These are phyloP conservation scores for Zalaria obscura DNA, from an alignment of 2,329 filamentous ascomycete genomes.

Conservation along the genomic window DNA sequence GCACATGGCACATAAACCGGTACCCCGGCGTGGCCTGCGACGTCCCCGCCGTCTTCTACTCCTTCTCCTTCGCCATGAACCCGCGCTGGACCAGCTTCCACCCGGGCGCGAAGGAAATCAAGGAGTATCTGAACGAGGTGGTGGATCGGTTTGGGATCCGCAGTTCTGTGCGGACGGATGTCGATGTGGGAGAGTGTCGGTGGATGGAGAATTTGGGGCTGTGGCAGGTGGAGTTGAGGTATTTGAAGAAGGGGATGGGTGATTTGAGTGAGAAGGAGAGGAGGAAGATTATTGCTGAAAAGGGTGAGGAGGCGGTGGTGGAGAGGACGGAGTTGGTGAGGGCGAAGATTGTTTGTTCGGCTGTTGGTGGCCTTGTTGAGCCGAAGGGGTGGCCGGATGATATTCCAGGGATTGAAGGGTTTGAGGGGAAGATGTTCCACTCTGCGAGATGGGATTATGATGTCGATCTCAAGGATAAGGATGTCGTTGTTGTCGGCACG, in stretches of 20 bases:
- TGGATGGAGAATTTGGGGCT: constrained; percentile 40
- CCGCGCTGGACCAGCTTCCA: constrained; percentile 35
- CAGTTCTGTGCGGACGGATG: constrained; percentile 37
- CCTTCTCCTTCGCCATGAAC: constrained; percentile 41
- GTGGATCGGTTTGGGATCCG: constrained; percentile 17
- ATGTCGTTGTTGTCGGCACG: constrained; percentile 5
- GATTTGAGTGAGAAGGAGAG: constrained; percentile 37
- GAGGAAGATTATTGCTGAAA: constrained; percentile 25
- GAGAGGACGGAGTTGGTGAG: constrained; percentile 36
- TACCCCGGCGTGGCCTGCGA: constrained; percentile 43
- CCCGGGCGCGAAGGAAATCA: constrained; percentile 35
- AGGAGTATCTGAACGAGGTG: constrained; percentile 28
- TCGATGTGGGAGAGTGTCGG: constrained; percentile 37
- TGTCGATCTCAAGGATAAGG: constrained; percentile 3
- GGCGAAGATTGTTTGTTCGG: constrained; percentile 40
- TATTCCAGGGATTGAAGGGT: constrained; percentile 32
- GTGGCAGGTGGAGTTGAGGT: constrained; percentile 40
- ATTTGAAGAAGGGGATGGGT: constrained; percentile 38
- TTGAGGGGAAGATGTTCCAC: constrained; percentile 5
- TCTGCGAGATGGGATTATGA: constrained; percentile 5
- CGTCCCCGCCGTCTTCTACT: constrained; percentile 41
- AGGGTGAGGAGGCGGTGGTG: constrained; percentile 34
- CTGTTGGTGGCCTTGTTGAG: constrained; percentile 42
- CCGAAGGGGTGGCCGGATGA: constrained; percentile 36
- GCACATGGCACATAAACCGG: constrained; percentile 50